Base-by-base conservation (phyloP, 2,329 filamentous ascomycete species). In the Talaromyces albobiverticillius region DNA sequence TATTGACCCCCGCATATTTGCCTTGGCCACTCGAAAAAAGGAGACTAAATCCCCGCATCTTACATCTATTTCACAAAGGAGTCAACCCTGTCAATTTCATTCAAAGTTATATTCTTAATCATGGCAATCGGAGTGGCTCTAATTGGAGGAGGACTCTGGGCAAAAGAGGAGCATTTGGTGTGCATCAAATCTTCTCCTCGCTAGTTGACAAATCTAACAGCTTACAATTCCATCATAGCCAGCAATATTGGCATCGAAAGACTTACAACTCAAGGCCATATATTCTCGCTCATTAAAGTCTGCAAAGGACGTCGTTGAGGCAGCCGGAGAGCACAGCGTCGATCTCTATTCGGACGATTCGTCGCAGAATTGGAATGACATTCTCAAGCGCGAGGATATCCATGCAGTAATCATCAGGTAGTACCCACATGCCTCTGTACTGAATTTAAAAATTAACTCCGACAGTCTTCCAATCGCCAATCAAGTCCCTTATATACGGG, bases 231-330 rank as follows among this genome's bases (percentile, higher is more conserved):
- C 13, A 13, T 34, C 46, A 50, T 54, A 79, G 75, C 81, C 82
- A 2, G 80, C 80, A 2, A 72, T 84, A 25, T 68, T 76, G 61
- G 74, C 73, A 16, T 71, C 75, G 20, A 58, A 69, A 23, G 62
- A 63, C 31, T 68, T 84, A 9, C 61, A 66, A 3, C 68, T 85
- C 31, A 82, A 79, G 63, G 82, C 82, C 16, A 73, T 84, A 57
- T 85, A 82, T 67, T 84, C 81, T n/a, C 78, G 81, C 43, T 79
- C 79, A 6, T 66, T 79, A 8, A 73, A 76, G 36, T 83, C 81
- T 4, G 81, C 81, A n/a, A 63, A 78, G 54, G 63, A 61, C 3
- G 69, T 80, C 10, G 63, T 67, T 10, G 62, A 70, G 0, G 59
- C 54, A 10, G 59, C 61, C 2, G 58, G 66, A 0, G 63, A 64